Conservation (phyloP, 805 yeast genomes). For the Candida ortonii region DNA sequence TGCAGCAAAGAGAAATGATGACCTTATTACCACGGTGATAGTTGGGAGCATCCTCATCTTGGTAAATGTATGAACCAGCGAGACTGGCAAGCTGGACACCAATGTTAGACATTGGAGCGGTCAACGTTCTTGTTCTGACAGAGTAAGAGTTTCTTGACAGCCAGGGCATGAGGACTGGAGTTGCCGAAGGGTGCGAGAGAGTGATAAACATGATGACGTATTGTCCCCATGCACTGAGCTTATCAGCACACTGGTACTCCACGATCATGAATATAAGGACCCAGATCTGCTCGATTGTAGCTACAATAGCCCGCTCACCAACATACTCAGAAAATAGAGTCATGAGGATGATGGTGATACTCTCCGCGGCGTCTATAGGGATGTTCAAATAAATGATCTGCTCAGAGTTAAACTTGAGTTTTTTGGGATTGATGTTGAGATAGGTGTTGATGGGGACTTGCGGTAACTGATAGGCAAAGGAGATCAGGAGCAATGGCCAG, state of each 20-base stretch:
- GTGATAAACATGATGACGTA: conserved; percentile 16
- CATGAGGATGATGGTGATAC: conserved; percentile 30
- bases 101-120: conserved; percentile 59
- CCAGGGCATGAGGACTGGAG: conserved; percentile 54
- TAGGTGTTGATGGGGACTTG: conserved; percentile 36
- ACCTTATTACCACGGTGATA: conserved; percentile 52
- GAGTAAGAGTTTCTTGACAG: conserved; percentile 56
- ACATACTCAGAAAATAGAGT: conserved; percentile 35
- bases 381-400: conserved; percentile 46
- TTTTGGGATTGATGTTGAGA: conserved; percentile 43
- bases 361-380: conserved; percentile 39
- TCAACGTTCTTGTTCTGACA: conserved; percentile 55
- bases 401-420: conserved; percentile 46
- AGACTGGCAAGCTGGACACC: conserved; percentile 52
- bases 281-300: conserved; percentile 16
- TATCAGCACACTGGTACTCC: conserved; percentile 9
- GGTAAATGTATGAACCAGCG: conserved; percentile 49
- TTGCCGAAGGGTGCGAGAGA: conserved; percentile 41
- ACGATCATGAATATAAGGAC: conserved; percentile 12
- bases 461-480: conserved; percentile 39
- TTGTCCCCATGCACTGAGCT: conserved; percentile 11
- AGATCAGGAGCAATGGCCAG: conserved; percentile 47
- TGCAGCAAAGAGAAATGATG: conserved; percentile 36
- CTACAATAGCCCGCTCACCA: conserved; percentile 23
- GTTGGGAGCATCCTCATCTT: conserved; percentile 52